Percentiles rank a stretch among this genome's conserved stretches.
phyloP scores from a whole-genome alignment of 306 rosid genomes.

The Malus orientalis region DNA sequence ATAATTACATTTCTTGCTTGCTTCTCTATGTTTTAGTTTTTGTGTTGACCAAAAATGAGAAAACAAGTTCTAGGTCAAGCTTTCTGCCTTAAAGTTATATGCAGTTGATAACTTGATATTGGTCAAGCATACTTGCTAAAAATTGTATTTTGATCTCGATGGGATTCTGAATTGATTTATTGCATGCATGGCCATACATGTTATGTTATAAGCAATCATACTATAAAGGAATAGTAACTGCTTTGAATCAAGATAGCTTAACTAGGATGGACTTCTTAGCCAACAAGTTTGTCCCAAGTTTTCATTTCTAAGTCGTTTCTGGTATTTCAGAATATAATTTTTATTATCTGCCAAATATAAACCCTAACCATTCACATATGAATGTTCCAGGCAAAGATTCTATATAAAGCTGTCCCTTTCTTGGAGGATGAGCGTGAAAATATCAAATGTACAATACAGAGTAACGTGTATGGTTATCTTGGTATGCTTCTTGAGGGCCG shows the following conservation, averaged over 20 bases:
- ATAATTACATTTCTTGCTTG: background rate
- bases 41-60: background rate
- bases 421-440: slow-evolving; percentile 74
- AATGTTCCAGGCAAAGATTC: slow-evolving; percentile 76
- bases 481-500: slow-evolving; percentile 97
- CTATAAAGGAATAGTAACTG: background rate
- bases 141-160: background rate
- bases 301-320: background rate
- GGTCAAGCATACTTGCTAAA: background rate
- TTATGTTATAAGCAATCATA: background rate
- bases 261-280: background rate
- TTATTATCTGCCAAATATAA: background rate
- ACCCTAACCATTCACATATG: slow-evolving; percentile 4
- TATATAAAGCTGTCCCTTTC: slow-evolving; percentile 75
- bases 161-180: background rate
- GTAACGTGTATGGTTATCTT: slow-evolving; percentile 82
- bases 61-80: background rate
- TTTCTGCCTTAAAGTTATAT: background rate
- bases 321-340: background rate
- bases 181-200: background rate
- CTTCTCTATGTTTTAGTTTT: background rate
- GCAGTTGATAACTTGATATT: background rate
- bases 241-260: background rate
- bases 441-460: slow-evolving; percentile 81
- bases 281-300: background rate